Conservation (phyloP, 805 yeast species). For the Candida piceae region DNA sequence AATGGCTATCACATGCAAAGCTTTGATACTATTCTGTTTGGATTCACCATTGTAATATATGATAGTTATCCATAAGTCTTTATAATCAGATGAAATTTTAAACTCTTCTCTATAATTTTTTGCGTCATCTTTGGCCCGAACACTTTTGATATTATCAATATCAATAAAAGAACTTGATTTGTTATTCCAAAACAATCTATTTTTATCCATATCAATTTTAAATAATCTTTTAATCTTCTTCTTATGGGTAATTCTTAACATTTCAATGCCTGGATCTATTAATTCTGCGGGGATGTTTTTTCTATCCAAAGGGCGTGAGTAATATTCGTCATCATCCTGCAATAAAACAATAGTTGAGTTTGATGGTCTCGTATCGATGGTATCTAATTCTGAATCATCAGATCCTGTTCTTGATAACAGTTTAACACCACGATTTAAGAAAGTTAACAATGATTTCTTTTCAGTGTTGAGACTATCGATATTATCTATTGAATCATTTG, state of each 20-base stretch:
- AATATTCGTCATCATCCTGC: slow-evolving; percentile 10
- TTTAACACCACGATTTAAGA: slow-evolving; percentile 11
- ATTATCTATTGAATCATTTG: slow-evolving; percentile 9
- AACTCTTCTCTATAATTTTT: slow-evolving; percentile 82
- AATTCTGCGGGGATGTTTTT: slow-evolving; percentile 40
- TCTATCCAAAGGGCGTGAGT: slow-evolving; percentile 18
- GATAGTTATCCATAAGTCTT: slow-evolving; percentile 73
- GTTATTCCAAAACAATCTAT: slow-evolving; percentile 54
- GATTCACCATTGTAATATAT: slow-evolving; percentile 54
- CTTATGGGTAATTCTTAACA: slow-evolving; percentile 65
- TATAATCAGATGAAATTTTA: slow-evolving; percentile 60
- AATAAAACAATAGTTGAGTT: neutral
- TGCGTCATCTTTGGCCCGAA: slow-evolving; percentile 66
- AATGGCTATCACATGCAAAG: slow-evolving; percentile 72
- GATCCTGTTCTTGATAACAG: slow-evolving; percentile 14
- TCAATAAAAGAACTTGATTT: slow-evolving; percentile 39
- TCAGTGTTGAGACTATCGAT: slow-evolving; percentile 5
- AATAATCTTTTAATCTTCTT: slow-evolving; percentile 58
- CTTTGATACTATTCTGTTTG: slow-evolving; percentile 60
- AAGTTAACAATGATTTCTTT: slow-evolving; percentile 4
- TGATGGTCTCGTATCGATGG: slow-evolving; percentile 1
- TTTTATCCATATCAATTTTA: slow-evolving; percentile 49
- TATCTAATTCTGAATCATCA: slow-evolving; percentile 11
- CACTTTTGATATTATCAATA: slow-evolving; percentile 60
- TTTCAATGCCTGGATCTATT: slow-evolving; percentile 53